These are phyloP conservation scores for Blastomyces parvus DNA, from an alignment of 2,329 filamentous ascomycete species.

Conservation along the genomic window DNA sequence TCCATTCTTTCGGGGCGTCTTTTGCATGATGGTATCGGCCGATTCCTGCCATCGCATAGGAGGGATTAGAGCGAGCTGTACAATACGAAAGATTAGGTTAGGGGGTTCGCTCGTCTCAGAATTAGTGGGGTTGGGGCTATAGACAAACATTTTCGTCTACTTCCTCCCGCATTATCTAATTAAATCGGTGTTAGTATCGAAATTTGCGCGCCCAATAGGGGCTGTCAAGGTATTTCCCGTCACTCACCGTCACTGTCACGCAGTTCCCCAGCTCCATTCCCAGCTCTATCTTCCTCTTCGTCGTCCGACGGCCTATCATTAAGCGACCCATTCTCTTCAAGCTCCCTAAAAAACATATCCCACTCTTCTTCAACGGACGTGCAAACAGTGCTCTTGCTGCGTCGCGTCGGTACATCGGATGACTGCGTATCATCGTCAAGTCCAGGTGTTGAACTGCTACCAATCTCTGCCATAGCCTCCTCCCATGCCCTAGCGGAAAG, in stretches of 20 bases:
- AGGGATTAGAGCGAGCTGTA: background rate
- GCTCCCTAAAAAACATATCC: background rate
- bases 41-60: background rate
- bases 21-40: conserved; percentile 5
- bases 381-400: background rate
- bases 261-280: background rate
- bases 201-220: background rate
- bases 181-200: background rate
- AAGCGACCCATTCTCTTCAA: conserved; percentile 1
- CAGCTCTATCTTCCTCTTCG: background rate
- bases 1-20: conserved; percentile 7
- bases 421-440: background rate
- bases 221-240: background rate
- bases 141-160: background rate
- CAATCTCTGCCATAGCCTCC: background rate
- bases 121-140: too few species aligned
- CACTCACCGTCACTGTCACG: background rate
- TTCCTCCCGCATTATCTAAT: background rate
- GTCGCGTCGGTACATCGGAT: background rate
- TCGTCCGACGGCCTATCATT: background rate
- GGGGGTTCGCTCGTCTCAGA: background rate
- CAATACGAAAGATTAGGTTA: background rate
- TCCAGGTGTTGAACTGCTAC: background rate
- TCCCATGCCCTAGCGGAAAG: background rate
- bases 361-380: background rate